These are phyloP conservation scores for Diophrys appendiculata DNA, from an alignment of 73 alveolate genomes.

Conservation along the genomic window DNA sequence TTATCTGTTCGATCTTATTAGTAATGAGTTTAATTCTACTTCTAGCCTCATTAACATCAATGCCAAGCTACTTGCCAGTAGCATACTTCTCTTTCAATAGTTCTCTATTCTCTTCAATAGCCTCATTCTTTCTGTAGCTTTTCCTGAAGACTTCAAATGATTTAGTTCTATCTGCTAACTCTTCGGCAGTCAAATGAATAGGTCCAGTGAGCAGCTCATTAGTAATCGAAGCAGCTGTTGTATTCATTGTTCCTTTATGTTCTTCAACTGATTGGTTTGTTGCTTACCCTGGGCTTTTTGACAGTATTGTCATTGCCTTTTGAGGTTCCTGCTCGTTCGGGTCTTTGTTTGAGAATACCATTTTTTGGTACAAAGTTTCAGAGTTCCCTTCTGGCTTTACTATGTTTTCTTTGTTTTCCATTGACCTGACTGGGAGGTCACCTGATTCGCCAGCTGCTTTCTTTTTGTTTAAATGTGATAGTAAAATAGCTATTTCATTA, in stretches of 20 bases:
- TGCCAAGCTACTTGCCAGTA: constrained; percentile 72
- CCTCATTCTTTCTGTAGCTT: constrained; percentile 83
- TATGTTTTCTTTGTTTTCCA: constrained; percentile 22
- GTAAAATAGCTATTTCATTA: constrained; percentile 84
- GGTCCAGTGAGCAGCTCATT: constrained; percentile 55
- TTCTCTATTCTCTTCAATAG: constrained; percentile 77
- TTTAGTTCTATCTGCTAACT: constrained; percentile 74
- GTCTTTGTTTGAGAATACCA: too few relatives aligned
- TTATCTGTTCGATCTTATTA: constrained; percentile 68
- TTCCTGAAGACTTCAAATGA: constrained; percentile 86
- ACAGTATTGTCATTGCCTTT: too few relatives aligned
- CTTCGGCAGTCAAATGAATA: constrained; percentile 61
- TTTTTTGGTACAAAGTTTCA: constrained; percentile 15
- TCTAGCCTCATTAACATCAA: constrained; percentile 69
- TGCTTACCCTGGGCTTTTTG: too few relatives aligned
- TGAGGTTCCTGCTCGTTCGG: too few relatives aligned
- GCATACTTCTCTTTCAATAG: constrained; percentile 66
- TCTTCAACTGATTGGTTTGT: too few relatives aligned
- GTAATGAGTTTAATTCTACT: constrained; percentile 57
- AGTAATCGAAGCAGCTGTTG: too few relatives aligned
- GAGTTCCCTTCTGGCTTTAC: constrained; percentile 10
- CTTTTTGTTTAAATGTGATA: constrained; percentile 65
- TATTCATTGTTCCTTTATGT: too few relatives aligned
- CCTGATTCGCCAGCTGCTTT: constrained; percentile 52
- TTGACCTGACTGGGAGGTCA: constrained; percentile 43